Percentiles rank a stretch among this genome's conserved stretches.
Evolutionary conservation across 305 asterid species (phyloP).

Genomic region (Solanum aculeatissimum): DNA sequence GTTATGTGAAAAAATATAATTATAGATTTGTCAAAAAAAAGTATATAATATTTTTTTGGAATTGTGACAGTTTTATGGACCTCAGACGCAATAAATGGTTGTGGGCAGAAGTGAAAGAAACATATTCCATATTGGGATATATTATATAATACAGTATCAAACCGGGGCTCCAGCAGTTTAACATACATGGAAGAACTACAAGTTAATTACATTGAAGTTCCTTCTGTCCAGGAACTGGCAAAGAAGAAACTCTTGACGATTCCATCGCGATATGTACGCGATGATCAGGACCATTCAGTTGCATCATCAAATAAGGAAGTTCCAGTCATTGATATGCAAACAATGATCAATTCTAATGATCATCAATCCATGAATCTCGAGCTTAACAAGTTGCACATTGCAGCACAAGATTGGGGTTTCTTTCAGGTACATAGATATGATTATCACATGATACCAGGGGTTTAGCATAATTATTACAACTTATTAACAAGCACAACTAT

Average conservation of each 20-base stretch:
- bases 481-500: neutral
- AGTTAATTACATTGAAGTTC: neutral
- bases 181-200: neutral
- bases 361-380: neutral
- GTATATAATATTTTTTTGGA: no score
- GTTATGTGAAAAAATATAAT: no score
- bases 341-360: neutral
- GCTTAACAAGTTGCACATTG: neutral
- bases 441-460: no score
- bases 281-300: neutral
- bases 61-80: no score
- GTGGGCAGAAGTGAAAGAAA: no score
- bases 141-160: no score
- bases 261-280: neutral
- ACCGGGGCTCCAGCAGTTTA: no score
- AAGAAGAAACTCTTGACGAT: neutral
- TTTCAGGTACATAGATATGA: no score
- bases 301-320: neutral
- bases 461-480: no score
- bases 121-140: no score
- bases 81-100: no score
- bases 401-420: neutral
- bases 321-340: neutral
- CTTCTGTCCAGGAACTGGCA: neutral
- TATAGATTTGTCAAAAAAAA: no score